A percentile compares a stretch with the other conserved stretches of the same genome.
Evolutionary conservation across 202 grass and related monocot genomes (phyloP).

Genomic region (Schoenoplectus triqueter): DNA sequence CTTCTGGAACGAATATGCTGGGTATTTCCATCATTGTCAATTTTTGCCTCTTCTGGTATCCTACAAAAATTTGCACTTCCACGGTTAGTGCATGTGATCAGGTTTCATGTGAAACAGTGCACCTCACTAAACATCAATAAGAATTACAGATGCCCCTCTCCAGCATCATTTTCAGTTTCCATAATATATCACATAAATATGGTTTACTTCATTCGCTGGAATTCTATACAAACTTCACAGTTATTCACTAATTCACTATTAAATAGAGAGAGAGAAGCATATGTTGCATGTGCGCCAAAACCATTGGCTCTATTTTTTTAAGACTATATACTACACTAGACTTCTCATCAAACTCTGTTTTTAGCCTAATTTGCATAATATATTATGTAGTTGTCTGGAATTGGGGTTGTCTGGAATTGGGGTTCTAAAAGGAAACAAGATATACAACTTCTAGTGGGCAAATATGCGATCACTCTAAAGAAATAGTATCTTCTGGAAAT

Average conservation of each 20-base stretch:
- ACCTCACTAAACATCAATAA: neutral
- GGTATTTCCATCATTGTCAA: constrained; percentile 98
- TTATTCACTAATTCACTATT: neutral
- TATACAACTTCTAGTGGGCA: neutral
- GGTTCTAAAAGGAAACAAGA: neutral
- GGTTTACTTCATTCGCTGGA: neutral
- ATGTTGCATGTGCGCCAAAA: neutral
- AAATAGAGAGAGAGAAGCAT: neutral
- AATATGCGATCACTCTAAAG: neutral
- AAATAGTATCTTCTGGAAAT: neutral
- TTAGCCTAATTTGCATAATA: neutral
- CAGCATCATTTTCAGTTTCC: constrained; percentile 18
- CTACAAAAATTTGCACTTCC: constrained; percentile 47
- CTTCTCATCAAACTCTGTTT: neutral
- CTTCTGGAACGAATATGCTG: constrained; percentile 98
- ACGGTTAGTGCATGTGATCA: constrained; percentile 21
- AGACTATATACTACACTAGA: neutral
- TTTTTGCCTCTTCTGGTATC: constrained; percentile 81
- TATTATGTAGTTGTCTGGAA: neutral
- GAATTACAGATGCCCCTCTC: neutral
- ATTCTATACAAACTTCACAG: neutral
- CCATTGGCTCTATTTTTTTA: neutral
- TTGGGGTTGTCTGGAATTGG: neutral
- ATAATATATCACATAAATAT: constrained; percentile 1
- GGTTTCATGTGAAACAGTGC: too few species aligned